A percentile compares a stretch with the other conserved stretches of the same genome.
These are phyloP conservation scores for Camillea tinctor DNA, from an alignment of 2,329 filamentous ascomycete species.

Conservation along the genomic window DNA sequence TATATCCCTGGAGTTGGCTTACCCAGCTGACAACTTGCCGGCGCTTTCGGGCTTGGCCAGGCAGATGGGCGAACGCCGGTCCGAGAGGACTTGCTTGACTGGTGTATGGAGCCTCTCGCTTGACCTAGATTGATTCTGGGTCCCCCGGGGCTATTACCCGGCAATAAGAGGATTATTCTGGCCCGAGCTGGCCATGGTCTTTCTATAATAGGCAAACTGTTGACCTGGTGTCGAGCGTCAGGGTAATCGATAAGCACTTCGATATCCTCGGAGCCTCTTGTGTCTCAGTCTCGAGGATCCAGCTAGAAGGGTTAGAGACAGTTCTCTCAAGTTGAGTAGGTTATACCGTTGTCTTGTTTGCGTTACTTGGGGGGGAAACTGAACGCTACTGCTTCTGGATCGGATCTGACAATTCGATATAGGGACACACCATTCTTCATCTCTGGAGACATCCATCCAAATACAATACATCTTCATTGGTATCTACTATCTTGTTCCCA, in stretches of 20 bases:
- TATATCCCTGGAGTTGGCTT: constrained; percentile 9
- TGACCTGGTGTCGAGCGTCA: constrained; percentile 6
- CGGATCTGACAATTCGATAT: not conserved
- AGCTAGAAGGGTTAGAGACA: constrained; percentile 4
- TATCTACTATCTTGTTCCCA: not conserved
- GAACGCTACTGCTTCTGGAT: not conserved
- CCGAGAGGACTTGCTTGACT: constrained; percentile 5
- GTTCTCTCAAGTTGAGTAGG: constrained; percentile 1
- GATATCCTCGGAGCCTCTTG: not conserved
- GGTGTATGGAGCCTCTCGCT: constrained; percentile 15
- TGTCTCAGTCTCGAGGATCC: constrained; percentile 3
- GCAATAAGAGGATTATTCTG: constrained; percentile 1
- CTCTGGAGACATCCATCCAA: not conserved
- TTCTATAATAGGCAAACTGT: constrained; percentile 2
- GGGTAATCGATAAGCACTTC: constrained; percentile 6
- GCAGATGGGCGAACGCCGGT: constrained; percentile 4
- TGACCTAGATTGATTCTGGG: constrained; percentile 8
- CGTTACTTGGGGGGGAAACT: not conserved
- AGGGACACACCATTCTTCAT: constrained; percentile 7
- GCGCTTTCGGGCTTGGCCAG: constrained; percentile 13
- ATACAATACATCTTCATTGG: constrained; percentile 1
- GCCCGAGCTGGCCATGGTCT: constrained; percentile 12
- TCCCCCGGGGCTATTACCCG: constrained; percentile 4
- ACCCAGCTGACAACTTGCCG: constrained; percentile 9
- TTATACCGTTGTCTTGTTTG: constrained; percentile 2